Evolutionary conservation across 495 filamentous ascomycete genomes (phyloP), one percentile per base, ranked within the genome.

Genomic region (Ascobolus immersus): DNA sequence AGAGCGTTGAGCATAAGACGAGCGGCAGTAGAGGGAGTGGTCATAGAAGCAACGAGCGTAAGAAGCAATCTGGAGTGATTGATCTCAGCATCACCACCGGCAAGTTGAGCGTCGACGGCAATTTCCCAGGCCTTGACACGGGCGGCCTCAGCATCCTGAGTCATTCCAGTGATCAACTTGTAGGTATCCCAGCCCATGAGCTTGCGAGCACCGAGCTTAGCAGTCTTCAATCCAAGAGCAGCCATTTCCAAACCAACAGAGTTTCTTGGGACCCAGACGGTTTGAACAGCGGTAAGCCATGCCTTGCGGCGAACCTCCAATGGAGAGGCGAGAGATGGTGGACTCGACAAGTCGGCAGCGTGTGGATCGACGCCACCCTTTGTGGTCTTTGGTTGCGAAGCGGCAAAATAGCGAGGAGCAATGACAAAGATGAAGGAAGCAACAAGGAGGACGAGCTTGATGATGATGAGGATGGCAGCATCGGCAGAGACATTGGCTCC

Each of bases 211-310:
- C 75, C 68, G 25, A 89, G 72, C 43, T 90, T 89, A 14, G 75
- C 45, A 26, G 71, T 74, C 56, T 91, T 80, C 29, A 77, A 60
- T 4, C 63, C 59, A 28, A 94, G 60, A 0, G 82, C 82, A 11
- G 73, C 70, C 39, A 77, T 70, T 50, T 92, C 84, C 12, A 81
- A 69, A 42, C 77, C 61, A 45, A 91, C 78, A 32, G 69, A 70
- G 47, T 90, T 78, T 9, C 71, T 67, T 13, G 84, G 84, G n/a
- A 94, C 74, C 60, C 81, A 89, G 10, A 91, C 78, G 14, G 76
- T 79, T 54, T 93, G 84, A 39, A 93, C 71, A 3, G 84, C 82
- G 2, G 84, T 93, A 32, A 91, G 67, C 81, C 84, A 93, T 19
- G 84, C 84, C 46, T 78, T 76, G 38, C 73, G 66, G 32, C 81